Evolutionary conservation across 768 basidiomycete genomes (phyloP).

Genomic region (Lentinula boryana): DNA sequence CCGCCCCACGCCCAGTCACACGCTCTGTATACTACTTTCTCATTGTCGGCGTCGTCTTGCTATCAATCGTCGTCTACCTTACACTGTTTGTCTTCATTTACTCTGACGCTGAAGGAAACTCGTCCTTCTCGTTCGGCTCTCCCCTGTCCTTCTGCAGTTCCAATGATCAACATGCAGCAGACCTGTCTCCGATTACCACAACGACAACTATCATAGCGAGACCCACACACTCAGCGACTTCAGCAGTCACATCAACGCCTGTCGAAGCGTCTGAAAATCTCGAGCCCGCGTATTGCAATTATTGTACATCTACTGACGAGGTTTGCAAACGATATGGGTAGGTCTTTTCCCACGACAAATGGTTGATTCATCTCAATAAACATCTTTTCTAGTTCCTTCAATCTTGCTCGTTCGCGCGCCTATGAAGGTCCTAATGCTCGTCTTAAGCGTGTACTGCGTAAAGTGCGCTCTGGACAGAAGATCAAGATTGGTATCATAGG

Average conservation of each 20-base stretch:
- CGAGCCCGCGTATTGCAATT: background rate
- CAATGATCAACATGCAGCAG: background rate
- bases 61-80: background rate
- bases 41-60: background rate
- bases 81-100: background rate
- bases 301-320: background rate
- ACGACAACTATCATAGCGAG: background rate
- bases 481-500: slow-evolving; percentile 2
- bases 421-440: background rate
- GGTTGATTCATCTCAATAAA: background rate
- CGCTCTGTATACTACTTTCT: background rate
- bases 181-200: background rate
- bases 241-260: background rate
- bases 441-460: background rate
- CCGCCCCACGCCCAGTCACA: background rate
- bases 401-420: slow-evolving; percentile 2
- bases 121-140: background rate
- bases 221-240: background rate
- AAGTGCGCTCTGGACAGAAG: background rate
- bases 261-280: background rate
- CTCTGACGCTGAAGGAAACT: background rate
- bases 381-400: background rate
- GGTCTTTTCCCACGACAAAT: background rate
- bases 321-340: background rate
- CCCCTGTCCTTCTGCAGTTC: background rate